Evolutionary conservation across 2,329 filamentous ascomycete species (phyloP), one percentile per base, ranked within the genome.

Genomic region (Penicillium expansum): DNA sequence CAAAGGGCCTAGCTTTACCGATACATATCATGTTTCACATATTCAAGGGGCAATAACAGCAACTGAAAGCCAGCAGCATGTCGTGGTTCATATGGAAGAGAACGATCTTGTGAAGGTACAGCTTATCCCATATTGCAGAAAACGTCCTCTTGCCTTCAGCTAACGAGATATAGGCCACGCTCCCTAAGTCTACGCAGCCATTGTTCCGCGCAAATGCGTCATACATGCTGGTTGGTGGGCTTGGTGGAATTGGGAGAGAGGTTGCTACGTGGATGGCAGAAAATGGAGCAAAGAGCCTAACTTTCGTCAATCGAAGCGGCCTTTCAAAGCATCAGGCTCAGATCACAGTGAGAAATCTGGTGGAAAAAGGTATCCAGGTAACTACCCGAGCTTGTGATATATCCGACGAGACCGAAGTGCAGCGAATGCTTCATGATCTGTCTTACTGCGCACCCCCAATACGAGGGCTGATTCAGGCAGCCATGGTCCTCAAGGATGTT

Each of bases 281-380:
- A 9, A 76, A 78, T 4, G 84, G 85, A 2, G 84, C 79, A 0
- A 76, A 71, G 29, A 71, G 80, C 52, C 53, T 87, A 3, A 77
- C 80, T 7, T 81, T 86, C 45, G 57, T 86, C 1, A 84, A 80
- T 11, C 76, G 84, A 43, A 79, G 74, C 39, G 67, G 66, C 8
- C 20, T 51, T 5, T 56, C 59, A 6, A 57, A 35, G 1, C 22
- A 22, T 0, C 22, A 64, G 66, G 10, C 68, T 62, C 8, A 65
- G 67, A 9, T 53, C 57, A 14, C 50, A 39, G 2, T 61, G 54
- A 45, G 57, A 63, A 56, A 56, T 4, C 48, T 72, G 18, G 29
- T 52, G 48, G 24, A 62, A 14, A 53, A 57, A 16, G 68, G 65
- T 7, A 53, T 63, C 3, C 56, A 51, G 16, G 62, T 63, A 1